Conservation (phyloP, 441 rosid species). For the Arabidopsis lyrata region DNA sequence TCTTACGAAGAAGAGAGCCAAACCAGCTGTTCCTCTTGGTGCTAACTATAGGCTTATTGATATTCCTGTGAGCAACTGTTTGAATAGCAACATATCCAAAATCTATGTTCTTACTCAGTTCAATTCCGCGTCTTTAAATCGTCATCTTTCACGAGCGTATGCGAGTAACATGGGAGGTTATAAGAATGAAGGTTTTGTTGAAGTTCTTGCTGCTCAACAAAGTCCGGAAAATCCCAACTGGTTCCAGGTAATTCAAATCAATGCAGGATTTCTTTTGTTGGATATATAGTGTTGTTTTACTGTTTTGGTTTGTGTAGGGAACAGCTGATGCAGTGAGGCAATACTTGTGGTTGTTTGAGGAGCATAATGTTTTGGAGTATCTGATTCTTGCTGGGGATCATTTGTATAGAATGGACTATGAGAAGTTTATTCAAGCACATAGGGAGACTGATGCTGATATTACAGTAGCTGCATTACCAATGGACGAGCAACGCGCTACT, state of each 20-base stretch:
- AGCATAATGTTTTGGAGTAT: conserved; percentile 85
- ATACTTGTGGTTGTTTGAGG: conserved; percentile 87
- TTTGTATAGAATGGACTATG: conserved; percentile 87
- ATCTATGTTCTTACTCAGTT: conserved; percentile 95
- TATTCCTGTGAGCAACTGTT: conserved; percentile 94
- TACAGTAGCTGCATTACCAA: conserved; percentile 76
- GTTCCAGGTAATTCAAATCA: conserved; percentile 56
- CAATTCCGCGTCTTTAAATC: conserved; percentile 92
- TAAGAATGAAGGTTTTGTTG: conserved; percentile 96
- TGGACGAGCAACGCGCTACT: conserved; percentile 80
- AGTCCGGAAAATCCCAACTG: conserved; percentile 98
- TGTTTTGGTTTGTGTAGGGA: conserved; percentile 47
- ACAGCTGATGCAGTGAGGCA: conserved; percentile 73
- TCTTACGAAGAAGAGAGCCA: conserved; percentile 91
- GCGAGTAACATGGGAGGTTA: conserved; percentile 97
- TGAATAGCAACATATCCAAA: conserved; percentile 91
- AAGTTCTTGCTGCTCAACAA: conserved; percentile 98
- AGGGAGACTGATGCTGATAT: conserved; percentile 78
- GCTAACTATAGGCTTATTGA: conserved; percentile 94
- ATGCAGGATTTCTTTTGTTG: not conserved
- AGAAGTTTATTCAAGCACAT: conserved; percentile 86
- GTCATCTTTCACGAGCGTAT: conserved; percentile 91
- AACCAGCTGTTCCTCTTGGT: conserved; percentile 86
- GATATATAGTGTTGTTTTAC: not conserved
- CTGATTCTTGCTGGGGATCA: conserved; percentile 89